These are phyloP conservation scores for Zizania latifolia DNA, from an alignment of 176 grass and related monocot genomes.

Conservation along the genomic window DNA sequence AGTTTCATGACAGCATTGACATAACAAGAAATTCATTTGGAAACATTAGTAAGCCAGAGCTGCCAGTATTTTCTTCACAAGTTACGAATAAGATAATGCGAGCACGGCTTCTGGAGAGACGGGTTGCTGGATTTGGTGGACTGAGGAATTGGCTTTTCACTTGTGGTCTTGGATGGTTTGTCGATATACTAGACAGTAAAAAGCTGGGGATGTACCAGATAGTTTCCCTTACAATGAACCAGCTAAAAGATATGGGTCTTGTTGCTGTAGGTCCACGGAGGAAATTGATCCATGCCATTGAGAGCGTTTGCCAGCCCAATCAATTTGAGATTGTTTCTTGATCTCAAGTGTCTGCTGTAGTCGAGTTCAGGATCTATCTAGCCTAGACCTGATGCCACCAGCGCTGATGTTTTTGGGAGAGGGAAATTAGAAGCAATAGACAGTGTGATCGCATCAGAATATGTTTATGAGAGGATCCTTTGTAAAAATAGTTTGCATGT, in stretches of 20 bases:
- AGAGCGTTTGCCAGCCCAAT: slow-evolving; percentile 18
- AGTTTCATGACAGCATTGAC: background rate
- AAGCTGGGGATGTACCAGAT: slow-evolving; percentile 38
- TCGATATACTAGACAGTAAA: slow-evolving; percentile 34
- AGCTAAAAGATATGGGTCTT: slow-evolving; percentile 57
- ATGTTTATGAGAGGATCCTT: background rate
- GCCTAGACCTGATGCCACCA: background rate
- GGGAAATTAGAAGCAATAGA: background rate
- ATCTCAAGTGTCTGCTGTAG: background rate
- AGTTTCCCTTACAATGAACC: slow-evolving; percentile 43
- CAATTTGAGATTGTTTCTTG: slow-evolving; percentile 31
- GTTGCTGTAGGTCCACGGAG: slow-evolving; percentile 55
- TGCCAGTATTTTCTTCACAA: slow-evolving; percentile 32
- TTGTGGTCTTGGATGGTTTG: slow-evolving; percentile 40
- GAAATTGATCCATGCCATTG: slow-evolving; percentile 53
- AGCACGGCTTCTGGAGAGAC: slow-evolving; percentile 37
- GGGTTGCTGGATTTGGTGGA: slow-evolving; percentile 38
- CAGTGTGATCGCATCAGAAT: background rate
- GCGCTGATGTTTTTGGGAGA: background rate
- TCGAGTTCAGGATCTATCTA: background rate
- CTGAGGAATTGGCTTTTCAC: slow-evolving; percentile 48
- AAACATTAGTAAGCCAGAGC: background rate
- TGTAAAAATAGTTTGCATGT: background rate
- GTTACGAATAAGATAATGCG: slow-evolving; percentile 32
- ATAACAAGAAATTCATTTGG: background rate